These are phyloP conservation scores for Puccinia horiana DNA, from an alignment of 1,284 basidiomycete species.

Conservation along the genomic window DNA sequence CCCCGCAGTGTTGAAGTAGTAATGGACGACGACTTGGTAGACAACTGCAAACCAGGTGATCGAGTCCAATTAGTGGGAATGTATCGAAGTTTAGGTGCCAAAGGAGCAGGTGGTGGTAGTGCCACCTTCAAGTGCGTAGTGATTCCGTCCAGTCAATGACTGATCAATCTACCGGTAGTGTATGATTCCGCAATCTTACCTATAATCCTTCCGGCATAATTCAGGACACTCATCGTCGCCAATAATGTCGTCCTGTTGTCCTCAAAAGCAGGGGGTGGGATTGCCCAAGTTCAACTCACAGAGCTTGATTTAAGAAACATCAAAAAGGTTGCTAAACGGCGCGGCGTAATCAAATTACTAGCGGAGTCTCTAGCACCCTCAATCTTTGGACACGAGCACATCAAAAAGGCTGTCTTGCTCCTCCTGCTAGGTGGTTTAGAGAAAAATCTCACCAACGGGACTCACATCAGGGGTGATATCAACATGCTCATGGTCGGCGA, in stretches of 20 bases:
- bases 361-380: constrained; percentile 95
- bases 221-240: constrained; percentile 84
- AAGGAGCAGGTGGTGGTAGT: constrained; percentile 71
- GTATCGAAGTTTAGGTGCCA: constrained; percentile 86
- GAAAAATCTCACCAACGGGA: constrained; percentile 96
- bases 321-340: constrained; percentile 82
- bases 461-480: constrained; percentile 98
- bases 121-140: constrained; percentile 76
- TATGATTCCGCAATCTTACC: neutral
- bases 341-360: constrained; percentile 81
- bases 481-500: constrained; percentile 99
- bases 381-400: constrained; percentile 93
- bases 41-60: constrained; percentile 96
- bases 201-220: neutral
- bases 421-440: constrained; percentile 93
- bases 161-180: constrained; percentile 23
- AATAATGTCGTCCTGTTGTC: constrained; percentile 97
- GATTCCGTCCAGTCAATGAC: constrained; percentile 40
- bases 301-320: constrained; percentile 95
- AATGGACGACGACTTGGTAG: constrained; percentile 93
- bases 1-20: constrained; percentile 95
- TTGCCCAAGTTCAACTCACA: constrained; percentile 87
- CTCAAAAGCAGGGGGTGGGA: constrained; percentile 92
- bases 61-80: constrained; percentile 94
- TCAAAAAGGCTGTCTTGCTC: constrained; percentile 90